phyloP scores from a whole-genome alignment of 2,329 filamentous ascomycete genomes.

The Cercospora sp. region DNA sequence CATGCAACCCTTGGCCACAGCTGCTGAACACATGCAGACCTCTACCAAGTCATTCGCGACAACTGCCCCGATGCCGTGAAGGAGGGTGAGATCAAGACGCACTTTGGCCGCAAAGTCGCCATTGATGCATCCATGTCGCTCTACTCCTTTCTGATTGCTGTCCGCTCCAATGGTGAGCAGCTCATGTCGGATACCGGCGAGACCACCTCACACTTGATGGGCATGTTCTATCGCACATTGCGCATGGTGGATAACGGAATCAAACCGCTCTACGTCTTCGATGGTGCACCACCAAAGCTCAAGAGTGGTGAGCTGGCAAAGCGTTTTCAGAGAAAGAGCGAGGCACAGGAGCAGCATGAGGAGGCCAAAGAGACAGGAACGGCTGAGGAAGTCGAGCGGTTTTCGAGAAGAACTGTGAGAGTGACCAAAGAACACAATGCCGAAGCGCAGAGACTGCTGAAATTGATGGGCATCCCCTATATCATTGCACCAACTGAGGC shows the following conservation, averaged over 20 bases:
- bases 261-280: conserved; percentile 97
- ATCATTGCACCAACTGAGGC: conserved; percentile 95
- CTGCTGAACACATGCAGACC: conserved; percentile 32
- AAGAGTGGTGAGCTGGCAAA: conserved; percentile 97
- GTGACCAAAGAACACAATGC: conserved; percentile 97
- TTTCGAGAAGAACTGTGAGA: conserved; percentile 85
- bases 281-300: conserved; percentile 92
- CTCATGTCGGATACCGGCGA: conserved; percentile 93
- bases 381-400: conserved; percentile 96
- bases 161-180: conserved; percentile 94
- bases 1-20: too few relatives aligned
- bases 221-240: conserved; percentile 98
- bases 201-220: conserved; percentile 97
- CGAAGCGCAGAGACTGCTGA: conserved; percentile 86
- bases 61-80: conserved; percentile 95
- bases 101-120: conserved; percentile 91
- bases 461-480: conserved; percentile 93
- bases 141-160: conserved; percentile 97
- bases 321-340: conserved; percentile 90
- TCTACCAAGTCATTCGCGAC: conserved; percentile 51
- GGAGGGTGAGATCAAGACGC: conserved; percentile 96
- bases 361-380: conserved; percentile 97
- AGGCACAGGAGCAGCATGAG: conserved; percentile 84
- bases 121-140: conserved; percentile 80
- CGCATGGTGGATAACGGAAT: conserved; percentile 99